Conservation (phyloP, 2,329 filamentous ascomycete genomes). For the Apiospora kogelbergensis region DNA sequence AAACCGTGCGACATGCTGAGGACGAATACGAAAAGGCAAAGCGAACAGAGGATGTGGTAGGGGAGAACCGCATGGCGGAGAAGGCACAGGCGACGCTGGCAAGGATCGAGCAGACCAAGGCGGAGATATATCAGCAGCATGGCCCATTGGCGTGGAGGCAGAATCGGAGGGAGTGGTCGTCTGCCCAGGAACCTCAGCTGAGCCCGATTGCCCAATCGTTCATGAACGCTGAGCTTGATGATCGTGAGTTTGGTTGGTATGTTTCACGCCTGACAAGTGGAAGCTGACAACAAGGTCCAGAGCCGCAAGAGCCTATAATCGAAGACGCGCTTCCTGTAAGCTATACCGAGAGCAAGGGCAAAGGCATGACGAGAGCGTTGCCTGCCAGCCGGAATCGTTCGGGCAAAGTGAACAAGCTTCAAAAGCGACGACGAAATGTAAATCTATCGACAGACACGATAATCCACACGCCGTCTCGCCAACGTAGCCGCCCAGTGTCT, state of each 20-base stretch:
- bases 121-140: constrained; percentile 33
- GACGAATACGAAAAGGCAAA: constrained; percentile 37
- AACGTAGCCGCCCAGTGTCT: not conserved
- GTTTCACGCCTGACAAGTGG: not conserved
- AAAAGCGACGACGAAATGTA: not conserved
- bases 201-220: constrained; percentile 49
- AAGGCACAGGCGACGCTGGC: constrained; percentile 40
- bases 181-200: constrained; percentile 47
- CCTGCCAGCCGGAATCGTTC: not conserved
- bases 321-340: not conserved
- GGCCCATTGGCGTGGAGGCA: constrained; percentile 43
- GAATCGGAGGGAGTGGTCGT: constrained; percentile 50
- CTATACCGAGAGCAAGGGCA: not conserved
- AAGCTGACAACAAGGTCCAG: not conserved
- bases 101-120: constrained; percentile 42
- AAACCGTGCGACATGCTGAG: constrained; percentile 34
- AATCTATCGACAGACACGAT: constrained; percentile 28
- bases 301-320: not conserved
- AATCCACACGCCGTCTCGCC: constrained; percentile 21
- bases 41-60: constrained; percentile 39
- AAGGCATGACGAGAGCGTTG: constrained; percentile 24
- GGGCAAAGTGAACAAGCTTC: not conserved
- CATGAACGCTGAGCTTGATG: constrained; percentile 21
- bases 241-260: not conserved
- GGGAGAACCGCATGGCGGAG: constrained; percentile 36